A percentile compares a stretch with the other conserved stretches of the same genome.
phyloP scores from a whole-genome alignment of 345 rosid genomes.

The Boechera stricta region DNA sequence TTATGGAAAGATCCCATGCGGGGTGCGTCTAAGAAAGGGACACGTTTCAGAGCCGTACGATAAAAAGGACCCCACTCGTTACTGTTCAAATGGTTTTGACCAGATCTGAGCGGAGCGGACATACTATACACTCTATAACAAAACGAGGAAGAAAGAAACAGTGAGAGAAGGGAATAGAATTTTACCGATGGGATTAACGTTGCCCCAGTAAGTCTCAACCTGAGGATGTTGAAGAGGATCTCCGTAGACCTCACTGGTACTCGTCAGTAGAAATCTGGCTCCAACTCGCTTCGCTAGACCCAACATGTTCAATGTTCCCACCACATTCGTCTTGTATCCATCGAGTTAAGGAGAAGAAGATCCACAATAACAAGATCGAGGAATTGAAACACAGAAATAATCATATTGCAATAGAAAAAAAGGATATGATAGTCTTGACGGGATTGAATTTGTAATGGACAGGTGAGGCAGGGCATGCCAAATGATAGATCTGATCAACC shows the following conservation, averaged over 20 bases:
- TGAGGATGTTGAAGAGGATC: constrained; percentile 99
- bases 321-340: constrained; percentile 85
- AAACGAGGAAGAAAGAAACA: background rate
- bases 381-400: no score
- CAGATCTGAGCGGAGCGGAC: constrained; percentile 10
- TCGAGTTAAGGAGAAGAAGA: constrained; percentile 38
- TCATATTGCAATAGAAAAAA: background rate
- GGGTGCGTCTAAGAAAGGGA: constrained; percentile 3
- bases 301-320: constrained; percentile 94
- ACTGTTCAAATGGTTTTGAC: constrained; percentile 21
- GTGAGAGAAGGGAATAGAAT: background rate
- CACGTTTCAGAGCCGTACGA: background rate
- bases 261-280: constrained; percentile 84
- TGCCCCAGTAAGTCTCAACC: constrained; percentile 99
- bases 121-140: background rate
- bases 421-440: constrained; percentile 92
- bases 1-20: background rate
- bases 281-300: constrained; percentile 97
- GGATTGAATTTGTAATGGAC: constrained; percentile 98
- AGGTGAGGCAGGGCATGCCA: constrained; percentile 98
- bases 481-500: constrained; percentile 99
- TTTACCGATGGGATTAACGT: constrained; percentile 97
- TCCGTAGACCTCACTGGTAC: constrained; percentile 98
- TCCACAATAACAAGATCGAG: background rate
- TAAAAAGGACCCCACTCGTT: background rate